Evolutionary conservation across 2,329 filamentous ascomycete genomes (phyloP), one percentile per base, ranked within the genome.

Genomic region (Coniella lustricola): DNA sequence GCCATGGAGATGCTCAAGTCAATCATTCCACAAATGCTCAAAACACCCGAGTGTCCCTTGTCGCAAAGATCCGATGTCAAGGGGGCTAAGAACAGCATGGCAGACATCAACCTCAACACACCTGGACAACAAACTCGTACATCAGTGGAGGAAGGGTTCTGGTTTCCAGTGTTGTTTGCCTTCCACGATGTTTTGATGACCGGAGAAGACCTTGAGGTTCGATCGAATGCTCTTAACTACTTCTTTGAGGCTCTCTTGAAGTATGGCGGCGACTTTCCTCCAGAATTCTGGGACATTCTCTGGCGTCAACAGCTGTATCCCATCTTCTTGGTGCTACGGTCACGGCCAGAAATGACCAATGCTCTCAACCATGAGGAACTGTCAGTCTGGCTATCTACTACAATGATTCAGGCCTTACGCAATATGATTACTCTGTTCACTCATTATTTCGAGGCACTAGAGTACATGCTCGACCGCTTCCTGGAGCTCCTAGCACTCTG

Each of bases 131-230:
- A 82, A 48, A 86, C 75, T 49, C 84, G 85, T 46, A 94, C 95
- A 39, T 94, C 90, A 3, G 82, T 93, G 55, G 94, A 98, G 64
- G 93, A 97, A 64, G 90, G 94, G 33, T 98, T 90, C 67, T 99
- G 93, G 93, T 98, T 98, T 66, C 93, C 93, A 0, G 87, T 98
- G 5, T 74, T 99, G 25, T 97, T 98, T 62, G 91, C 94, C 3
- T 98, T 98, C 73, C 93, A 99, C 63, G 93, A 98, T 64, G 90
- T 98, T 18, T 72, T 99, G 41, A 99, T 99, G 93, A 98, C 93
- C 2, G 93, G 94, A 2, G 94, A 98, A 66, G 93, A 99, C 63
- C 76, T 99, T 16, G 93, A 99, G 67, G 93, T 97, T 35, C 85
- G 93, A 50, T 96, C 81, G 2, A 83, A 81, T 67, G 93, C 94